Evolutionary conservation across 2,329 filamentous ascomycete genomes (phyloP).

Genomic region (Leptographium radiaticola): DNA sequence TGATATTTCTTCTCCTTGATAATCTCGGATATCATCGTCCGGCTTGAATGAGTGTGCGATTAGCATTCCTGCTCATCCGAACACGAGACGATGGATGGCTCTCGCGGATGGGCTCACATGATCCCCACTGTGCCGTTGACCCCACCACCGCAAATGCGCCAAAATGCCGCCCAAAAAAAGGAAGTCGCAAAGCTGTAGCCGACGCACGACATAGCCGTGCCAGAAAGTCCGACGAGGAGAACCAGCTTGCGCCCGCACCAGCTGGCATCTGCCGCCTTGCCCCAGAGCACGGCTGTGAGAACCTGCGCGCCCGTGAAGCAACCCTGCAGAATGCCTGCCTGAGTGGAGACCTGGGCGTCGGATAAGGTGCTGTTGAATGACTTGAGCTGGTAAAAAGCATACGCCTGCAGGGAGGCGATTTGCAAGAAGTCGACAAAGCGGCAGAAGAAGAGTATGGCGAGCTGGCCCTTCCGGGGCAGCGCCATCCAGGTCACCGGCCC

Average conservation of each 20-base stretch:
- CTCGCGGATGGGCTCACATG: no score
- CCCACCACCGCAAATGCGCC: slow-evolving; percentile 50
- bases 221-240: slow-evolving; percentile 55
- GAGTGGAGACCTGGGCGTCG: slow-evolving; percentile 22
- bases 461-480: slow-evolving; percentile 14
- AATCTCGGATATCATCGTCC: slow-evolving; percentile 35
- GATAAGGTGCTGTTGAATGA: slow-evolving; percentile 6
- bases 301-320: slow-evolving; percentile 65
- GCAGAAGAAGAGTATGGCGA: slow-evolving; percentile 15
- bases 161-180: slow-evolving; percentile 51
- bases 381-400: slow-evolving; percentile 13
- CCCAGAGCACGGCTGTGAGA: slow-evolving; percentile 61
- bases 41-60: not conserved
- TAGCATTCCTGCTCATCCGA: not conserved
- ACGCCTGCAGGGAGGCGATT: slow-evolving; percentile 14
- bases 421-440: slow-evolving; percentile 17
- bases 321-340: slow-evolving; percentile 57
- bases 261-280: slow-evolving; percentile 46
- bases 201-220: slow-evolving; percentile 52
- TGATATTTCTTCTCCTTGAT: slow-evolving; percentile 34
- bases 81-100: not conserved
- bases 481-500: slow-evolving; percentile 11
- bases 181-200: slow-evolving; percentile 60
- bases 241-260: slow-evolving; percentile 54
- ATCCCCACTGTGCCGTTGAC: slow-evolving; percentile 37